Conservation (phyloP, 2,329 filamentous ascomycete genomes). For the Neofusicoccum umdonicola region DNA sequence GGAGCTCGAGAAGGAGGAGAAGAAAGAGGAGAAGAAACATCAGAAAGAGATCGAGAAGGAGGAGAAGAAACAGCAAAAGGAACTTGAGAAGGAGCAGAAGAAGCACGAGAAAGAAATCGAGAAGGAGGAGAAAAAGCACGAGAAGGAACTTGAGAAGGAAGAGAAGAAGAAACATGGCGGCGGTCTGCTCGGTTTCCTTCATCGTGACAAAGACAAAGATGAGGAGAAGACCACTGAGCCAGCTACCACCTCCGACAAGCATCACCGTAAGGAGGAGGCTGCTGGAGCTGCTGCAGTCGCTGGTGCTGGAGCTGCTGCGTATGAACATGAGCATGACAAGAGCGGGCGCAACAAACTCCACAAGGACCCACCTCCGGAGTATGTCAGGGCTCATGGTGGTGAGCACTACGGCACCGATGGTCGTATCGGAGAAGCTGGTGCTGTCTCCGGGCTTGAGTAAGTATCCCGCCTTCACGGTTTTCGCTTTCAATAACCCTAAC, state of each 20-base stretch:
- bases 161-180: constrained; percentile 36
- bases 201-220: constrained; percentile 40
- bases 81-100: constrained; percentile 21
- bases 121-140: constrained; percentile 26
- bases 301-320: constrained; percentile 22
- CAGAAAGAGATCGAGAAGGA: constrained; percentile 21
- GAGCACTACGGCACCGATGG: constrained; percentile 11
- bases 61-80: constrained; percentile 18
- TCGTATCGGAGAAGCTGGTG: background rate
- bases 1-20: constrained; percentile 19
- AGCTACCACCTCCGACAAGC: background rate
- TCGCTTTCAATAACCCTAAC: background rate
- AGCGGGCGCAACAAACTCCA: constrained; percentile 38
- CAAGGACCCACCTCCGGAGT: constrained; percentile 41
- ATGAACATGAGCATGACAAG: constrained; percentile 25
- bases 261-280: constrained; percentile 28
- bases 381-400: background rate
- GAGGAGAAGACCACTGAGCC: constrained; percentile 15
- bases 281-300: constrained; percentile 23
- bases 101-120: constrained; percentile 20
- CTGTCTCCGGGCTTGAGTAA: background rate
- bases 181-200: constrained; percentile 39
- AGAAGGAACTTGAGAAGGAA: constrained; percentile 21
- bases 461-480: background rate
- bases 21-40: constrained; percentile 24